These are phyloP conservation scores for Typha latifolia DNA, from an alignment of 176 grass and related monocot species.

Conservation along the genomic window DNA sequence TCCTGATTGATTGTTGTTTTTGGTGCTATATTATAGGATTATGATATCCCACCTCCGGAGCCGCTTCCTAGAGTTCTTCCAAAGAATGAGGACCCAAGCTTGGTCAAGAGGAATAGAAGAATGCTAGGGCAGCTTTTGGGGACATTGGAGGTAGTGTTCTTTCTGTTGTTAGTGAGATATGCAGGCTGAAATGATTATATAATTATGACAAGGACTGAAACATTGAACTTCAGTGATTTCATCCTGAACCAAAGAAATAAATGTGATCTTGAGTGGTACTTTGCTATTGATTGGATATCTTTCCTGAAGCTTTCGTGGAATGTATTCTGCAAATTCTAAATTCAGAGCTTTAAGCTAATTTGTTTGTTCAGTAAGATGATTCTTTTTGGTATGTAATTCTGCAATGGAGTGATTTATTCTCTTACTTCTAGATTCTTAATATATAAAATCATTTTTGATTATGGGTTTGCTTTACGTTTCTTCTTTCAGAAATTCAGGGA, in stretches of 20 bases:
- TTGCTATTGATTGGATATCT: too few species aligned
- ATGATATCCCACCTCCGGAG: conserved; percentile 61
- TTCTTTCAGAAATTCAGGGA: conserved; percentile 91
- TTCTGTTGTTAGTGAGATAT: not conserved
- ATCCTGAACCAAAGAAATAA: too few species aligned
- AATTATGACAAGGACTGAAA: too few species aligned
- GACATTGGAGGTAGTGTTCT: conserved; percentile 64
- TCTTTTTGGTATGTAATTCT: conserved; percentile 8
- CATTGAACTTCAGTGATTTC: too few species aligned
- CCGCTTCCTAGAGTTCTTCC: conserved; percentile 75
- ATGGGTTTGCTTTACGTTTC: conserved; percentile 8
- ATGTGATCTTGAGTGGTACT: too few species aligned
- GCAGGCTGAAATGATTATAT: too few species aligned
- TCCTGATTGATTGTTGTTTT: conserved; percentile 9
- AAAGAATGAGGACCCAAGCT: conserved; percentile 55
- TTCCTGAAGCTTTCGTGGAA: too few species aligned
- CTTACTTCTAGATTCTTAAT: not conserved
- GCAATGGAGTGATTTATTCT: not conserved
- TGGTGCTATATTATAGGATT: conserved; percentile 37
- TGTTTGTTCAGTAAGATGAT: not conserved
- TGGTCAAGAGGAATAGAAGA: conserved; percentile 82
- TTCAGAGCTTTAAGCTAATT: not conserved
- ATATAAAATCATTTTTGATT: not conserved
- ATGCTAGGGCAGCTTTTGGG: conserved; percentile 96
- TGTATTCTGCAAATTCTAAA: too few species aligned